Conservation (phyloP, 495 filamentous ascomycete genomes). For the Staphylotrichum tortipilum region DNA sequence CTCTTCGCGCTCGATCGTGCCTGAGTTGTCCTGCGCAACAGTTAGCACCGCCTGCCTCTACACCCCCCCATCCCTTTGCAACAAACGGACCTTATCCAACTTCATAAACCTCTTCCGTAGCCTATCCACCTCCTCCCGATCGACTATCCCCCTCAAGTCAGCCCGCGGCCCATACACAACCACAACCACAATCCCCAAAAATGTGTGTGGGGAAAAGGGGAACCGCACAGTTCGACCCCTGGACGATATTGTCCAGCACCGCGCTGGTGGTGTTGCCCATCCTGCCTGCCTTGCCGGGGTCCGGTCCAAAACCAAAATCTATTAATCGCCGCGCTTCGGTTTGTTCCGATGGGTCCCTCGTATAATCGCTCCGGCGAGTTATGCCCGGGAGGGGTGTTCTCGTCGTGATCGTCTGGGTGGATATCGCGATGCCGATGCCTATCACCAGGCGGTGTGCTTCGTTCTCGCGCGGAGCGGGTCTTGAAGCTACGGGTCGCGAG, state of each 20-base stretch:
- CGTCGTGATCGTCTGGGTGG: too few species aligned
- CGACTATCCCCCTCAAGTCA: constrained; percentile 51
- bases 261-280: constrained; percentile 79
- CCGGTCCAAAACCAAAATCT: too few species aligned
- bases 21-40: constrained; percentile 73
- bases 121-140: constrained; percentile 91
- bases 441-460: too few species aligned
- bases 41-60: not conserved
- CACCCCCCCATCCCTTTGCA: not conserved
- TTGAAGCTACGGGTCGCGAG: too few species aligned
- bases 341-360: too few species aligned
- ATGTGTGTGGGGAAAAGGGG: not conserved
- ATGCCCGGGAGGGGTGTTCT: too few species aligned
- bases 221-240: constrained; percentile 80
- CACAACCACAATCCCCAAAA: too few species aligned
- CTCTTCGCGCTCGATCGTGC: constrained; percentile 96
- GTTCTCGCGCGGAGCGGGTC: too few species aligned
- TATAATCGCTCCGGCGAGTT: too few species aligned
- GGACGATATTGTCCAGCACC: constrained; percentile 90
- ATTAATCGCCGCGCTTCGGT: too few species aligned
- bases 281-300: too few species aligned
- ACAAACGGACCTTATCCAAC: constrained; percentile 71
- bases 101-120: constrained; percentile 98
- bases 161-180: not conserved
- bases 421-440: too few species aligned